Conservation (phyloP, 1,284 basidiomycete species). For the Rhodotorula sp. region DNA sequence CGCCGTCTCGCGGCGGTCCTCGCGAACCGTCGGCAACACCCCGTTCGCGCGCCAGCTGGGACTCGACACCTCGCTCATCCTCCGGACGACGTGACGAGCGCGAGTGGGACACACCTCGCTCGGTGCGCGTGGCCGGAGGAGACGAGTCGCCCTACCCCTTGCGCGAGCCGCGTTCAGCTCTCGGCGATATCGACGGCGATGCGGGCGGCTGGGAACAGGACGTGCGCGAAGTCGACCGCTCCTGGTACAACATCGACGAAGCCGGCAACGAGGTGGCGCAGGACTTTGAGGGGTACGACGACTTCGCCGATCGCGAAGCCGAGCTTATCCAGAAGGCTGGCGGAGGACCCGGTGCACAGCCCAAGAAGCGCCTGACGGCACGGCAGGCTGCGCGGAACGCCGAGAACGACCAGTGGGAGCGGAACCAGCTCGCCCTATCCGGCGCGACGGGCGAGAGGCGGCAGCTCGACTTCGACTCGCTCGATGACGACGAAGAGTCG, state of each 20-base stretch:
- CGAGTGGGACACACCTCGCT: conserved; percentile 68
- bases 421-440: conserved; percentile 92
- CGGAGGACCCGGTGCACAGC: conserved; percentile 42
- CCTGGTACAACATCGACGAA: conserved; percentile 90
- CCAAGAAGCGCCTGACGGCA: conserved; percentile 78
- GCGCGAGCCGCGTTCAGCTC: conserved; percentile 29
- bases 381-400: conserved; percentile 94
- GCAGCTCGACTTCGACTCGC: conserved; percentile 75
- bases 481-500: conserved; percentile 83
- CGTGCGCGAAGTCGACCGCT: conserved; percentile 79
- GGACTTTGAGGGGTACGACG: conserved; percentile 77
- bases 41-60: conserved; percentile 29
- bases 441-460: conserved; percentile 79
- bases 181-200: conserved; percentile 17
- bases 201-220: conserved; percentile 85
- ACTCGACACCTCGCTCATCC: conserved; percentile 38
- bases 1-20: conserved; percentile 25
- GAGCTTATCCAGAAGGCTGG: conserved; percentile 78
- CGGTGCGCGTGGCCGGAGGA: conserved; percentile 33
- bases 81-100: conserved; percentile 24
- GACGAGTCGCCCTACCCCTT: conserved; percentile 41
- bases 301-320: conserved; percentile 72
- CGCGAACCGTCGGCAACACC: conserved; percentile 9
- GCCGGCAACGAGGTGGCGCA: conserved; percentile 73
- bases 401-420: conserved; percentile 98